These are phyloP conservation scores for Petrea volubilis DNA, from an alignment of 257 asterid species.

Conservation along the genomic window DNA sequence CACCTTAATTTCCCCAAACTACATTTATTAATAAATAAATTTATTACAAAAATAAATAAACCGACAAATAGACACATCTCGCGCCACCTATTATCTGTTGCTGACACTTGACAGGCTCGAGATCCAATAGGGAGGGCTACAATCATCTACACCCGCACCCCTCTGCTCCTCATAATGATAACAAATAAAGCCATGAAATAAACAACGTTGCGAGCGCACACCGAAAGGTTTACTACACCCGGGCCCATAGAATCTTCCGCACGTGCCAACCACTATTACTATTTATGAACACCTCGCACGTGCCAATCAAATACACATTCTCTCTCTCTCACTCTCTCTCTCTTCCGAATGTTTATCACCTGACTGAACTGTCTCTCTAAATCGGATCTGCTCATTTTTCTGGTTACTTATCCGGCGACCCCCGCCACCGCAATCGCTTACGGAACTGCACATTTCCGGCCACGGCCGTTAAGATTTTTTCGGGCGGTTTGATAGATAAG, in stretches of 20 bases:
- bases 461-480: not conserved
- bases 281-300: conserved; percentile 39
- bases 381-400: conserved; percentile 44
- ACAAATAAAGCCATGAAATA: conserved; percentile 16
- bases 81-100: conserved; percentile 28
- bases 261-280: conserved; percentile 35
- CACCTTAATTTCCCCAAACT: not conserved
- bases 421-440: conserved; percentile 21
- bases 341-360: conserved; percentile 25
- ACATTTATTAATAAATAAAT: not conserved
- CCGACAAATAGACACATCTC: conserved; percentile 44
- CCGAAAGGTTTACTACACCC: conserved; percentile 38
- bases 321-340: too few relatives aligned
- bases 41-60: conserved; percentile 3
- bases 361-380: conserved; percentile 19
- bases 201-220: conserved; percentile 15
- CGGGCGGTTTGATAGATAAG: conserved; percentile 20
- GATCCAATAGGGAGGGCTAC: conserved; percentile 45
- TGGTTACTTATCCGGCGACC: conserved; percentile 17
- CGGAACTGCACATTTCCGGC: conserved; percentile 5
- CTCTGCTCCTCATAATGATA: not conserved
- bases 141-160: conserved; percentile 27
- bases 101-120: conserved; percentile 36
- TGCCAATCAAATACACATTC: conserved; percentile 39
- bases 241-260: conserved; percentile 37